Evolutionary conservation across 2,329 filamentous ascomycete genomes (phyloP).

Genomic region (Cytospora mali): DNA sequence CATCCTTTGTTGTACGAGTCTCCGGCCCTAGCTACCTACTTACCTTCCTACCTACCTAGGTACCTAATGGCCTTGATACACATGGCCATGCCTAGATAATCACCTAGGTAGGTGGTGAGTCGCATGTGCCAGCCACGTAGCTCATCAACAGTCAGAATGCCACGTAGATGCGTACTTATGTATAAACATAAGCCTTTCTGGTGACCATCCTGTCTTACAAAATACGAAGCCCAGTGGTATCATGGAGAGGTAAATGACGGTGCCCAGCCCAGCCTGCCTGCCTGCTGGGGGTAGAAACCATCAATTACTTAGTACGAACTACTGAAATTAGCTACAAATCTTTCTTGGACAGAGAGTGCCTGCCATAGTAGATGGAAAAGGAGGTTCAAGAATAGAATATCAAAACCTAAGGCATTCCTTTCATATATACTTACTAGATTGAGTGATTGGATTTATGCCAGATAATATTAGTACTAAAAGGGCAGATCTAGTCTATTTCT

Average conservation of each 20-base stretch:
- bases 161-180: not conserved
- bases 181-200: not conserved
- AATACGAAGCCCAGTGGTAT: not conserved
- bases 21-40: not conserved
- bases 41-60: not conserved
- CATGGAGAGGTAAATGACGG: not conserved
- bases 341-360: not conserved
- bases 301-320: not conserved
- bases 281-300: not conserved
- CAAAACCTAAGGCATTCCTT: not conserved
- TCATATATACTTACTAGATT: not conserved
- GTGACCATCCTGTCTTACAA: too few species aligned
- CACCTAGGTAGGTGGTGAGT: not conserved
- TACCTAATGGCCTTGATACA: too few species aligned
- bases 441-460: not conserved
- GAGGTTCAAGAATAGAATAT: not conserved
- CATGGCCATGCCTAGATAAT: too few species aligned
- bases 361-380: not conserved
- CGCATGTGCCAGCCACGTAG: not conserved
- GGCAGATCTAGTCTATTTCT: constrained; percentile 7
- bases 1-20: not conserved
- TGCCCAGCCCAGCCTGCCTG: not conserved
- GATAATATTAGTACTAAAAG: constrained; percentile 15
- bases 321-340: not conserved
- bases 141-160: not conserved